Conservation (phyloP, 176 grass and related monocot species). For the Aegilops sharonensis region DNA sequence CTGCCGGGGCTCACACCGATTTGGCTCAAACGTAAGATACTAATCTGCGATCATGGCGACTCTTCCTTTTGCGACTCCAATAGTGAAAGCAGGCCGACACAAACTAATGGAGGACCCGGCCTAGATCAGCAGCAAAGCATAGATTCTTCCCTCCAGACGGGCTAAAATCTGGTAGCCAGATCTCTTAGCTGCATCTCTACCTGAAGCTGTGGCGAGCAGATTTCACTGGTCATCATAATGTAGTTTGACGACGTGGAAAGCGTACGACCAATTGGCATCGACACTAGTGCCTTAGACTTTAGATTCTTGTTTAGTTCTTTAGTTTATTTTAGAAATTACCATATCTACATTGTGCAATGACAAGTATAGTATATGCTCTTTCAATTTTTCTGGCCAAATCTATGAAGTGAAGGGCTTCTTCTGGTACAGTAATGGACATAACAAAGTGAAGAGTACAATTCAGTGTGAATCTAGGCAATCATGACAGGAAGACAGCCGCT, state of each 20-base stretch:
- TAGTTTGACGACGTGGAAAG: slow-evolving; percentile 6
- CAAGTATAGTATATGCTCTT: not conserved
- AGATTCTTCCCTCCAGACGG: slow-evolving; percentile 11
- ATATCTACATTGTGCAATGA: not conserved
- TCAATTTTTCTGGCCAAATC: not conserved
- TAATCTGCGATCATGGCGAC: slow-evolving; percentile 12
- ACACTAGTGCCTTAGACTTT: not conserved
- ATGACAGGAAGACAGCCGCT: not conserved
- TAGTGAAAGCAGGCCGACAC: slow-evolving; percentile 38
- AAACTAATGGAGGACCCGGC: slow-evolving; percentile 39
- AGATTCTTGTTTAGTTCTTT: slow-evolving; percentile 1
- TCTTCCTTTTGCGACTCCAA: not conserved
- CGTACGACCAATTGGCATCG: not conserved
- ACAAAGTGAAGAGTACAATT: not conserved
- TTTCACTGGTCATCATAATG: slow-evolving; percentile 37
- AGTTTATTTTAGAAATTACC: not conserved
- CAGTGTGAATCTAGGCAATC: not conserved
- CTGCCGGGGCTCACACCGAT: not conserved
- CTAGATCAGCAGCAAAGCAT: slow-evolving; percentile 32
- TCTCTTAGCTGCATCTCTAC: slow-evolving; percentile 8
- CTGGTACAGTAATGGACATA: not conserved
- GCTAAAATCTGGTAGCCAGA: not conserved
- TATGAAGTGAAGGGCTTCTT: slow-evolving; percentile 1
- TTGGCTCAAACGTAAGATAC: slow-evolving; percentile 14
- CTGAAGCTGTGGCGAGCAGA: slow-evolving; percentile 35